Evolutionary conservation across 129 eudicot genomes (phyloP).

Genomic region (Scalesia atractyloides): DNA sequence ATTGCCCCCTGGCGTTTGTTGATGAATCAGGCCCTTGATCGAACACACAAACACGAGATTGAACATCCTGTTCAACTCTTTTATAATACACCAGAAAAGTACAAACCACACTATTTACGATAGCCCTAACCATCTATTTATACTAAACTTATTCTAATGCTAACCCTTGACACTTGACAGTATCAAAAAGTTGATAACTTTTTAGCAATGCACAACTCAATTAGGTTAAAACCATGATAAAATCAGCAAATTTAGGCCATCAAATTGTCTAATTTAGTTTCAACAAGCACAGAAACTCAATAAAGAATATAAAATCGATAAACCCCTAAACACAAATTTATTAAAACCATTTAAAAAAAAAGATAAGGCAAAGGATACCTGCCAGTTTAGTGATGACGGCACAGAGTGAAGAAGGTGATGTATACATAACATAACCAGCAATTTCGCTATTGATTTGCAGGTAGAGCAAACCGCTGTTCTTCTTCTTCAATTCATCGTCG

Average conservation of each 20-base stretch:
- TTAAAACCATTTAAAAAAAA: too few relatives aligned
- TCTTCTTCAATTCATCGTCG: conserved; percentile 65
- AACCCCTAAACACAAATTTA: too few relatives aligned
- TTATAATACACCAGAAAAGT: too few relatives aligned
- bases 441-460: conserved; percentile 45
- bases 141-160: too few relatives aligned
- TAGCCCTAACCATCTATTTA: too few relatives aligned
- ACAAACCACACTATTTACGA: too few relatives aligned
- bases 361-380: conserved; percentile 37
- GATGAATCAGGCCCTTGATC: too few relatives aligned
- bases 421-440: conserved; percentile 89
- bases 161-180: background rate
- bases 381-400: conserved; percentile 81
- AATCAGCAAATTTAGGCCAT: background rate
- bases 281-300: background rate
- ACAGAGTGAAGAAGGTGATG: conserved; percentile 77
- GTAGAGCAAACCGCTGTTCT: conserved; percentile 70
- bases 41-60: too few relatives aligned
- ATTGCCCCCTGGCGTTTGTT: background rate
- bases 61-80: too few relatives aligned
- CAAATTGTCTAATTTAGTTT: background rate
- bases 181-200: background rate
- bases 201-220: conserved; percentile 8
- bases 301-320: background rate
- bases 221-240: background rate